Base-by-base conservation (phyloP, 768 basidiomycete species). In the Fistulinella prunicolor region DNA sequence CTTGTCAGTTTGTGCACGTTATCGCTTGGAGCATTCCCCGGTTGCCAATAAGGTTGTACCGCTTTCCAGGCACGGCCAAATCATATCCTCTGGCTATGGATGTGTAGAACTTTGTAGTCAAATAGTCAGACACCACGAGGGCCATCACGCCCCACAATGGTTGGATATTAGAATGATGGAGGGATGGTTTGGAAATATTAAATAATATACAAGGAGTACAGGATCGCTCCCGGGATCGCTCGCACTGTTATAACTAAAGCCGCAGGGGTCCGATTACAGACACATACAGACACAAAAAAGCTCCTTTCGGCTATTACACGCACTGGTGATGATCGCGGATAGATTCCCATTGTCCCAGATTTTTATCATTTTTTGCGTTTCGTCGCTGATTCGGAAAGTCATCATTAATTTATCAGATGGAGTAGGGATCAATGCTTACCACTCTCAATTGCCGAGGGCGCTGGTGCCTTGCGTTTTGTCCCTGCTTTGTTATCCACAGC, bases 391-490 rank as follows among this genome's bases (percentile, higher is more conserved):
- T 28, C n/a, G 26, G 10, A 14, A 19, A 21, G 38, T 29, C 12
- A 4, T 35, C n/a, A 14, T 9, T 7, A 1, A 39, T 50, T 6
- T 40, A 36, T 19, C 17, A 4, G 4, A 19, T 5, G 13, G 13
- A 32, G 35, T 8, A 36, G 35, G 17, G 12, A 19, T 13, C 17
- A 8, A 19, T 17, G 42, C 73, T 56, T 52, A 78, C 77, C 69
- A 20, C 64, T 63, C 21, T 72, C 59, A 38, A 64, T 67, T 51
- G 63, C 53, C 38, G 66, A 68, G 26, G 66, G 52, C 13, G 30
- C 17, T 13, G 16, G 35, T 8, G 76, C 78, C 58, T 80, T 81
- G 47, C 79, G 68, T 64, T 79, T 80, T 38, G 55, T 60, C 23
- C 69, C 68, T 9, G 46, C 39, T 17, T 60, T 69, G 54, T 46